A percentile compares a stretch with the other conserved stretches of the same genome.
phyloP scores from a whole-genome alignment of 2,329 filamentous ascomycete species.

The Plectosphaerella plurivora region DNA sequence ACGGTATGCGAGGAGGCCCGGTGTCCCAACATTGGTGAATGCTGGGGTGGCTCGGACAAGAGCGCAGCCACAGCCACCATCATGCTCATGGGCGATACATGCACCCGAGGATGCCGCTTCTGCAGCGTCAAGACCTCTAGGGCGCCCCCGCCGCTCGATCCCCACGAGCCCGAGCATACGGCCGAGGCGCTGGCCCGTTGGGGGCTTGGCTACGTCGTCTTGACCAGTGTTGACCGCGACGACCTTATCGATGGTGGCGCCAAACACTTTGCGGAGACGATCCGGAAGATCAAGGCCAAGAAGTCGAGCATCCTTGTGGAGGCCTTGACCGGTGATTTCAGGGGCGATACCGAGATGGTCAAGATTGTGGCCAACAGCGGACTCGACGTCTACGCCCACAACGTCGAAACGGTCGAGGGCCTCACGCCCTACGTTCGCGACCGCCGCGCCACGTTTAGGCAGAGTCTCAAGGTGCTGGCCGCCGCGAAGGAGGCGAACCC shows the following conservation, averaged over 20 bases:
- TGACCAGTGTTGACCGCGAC: slow-evolving; percentile 91
- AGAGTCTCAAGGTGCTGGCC: slow-evolving; percentile 74
- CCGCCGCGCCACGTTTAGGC: slow-evolving; percentile 81
- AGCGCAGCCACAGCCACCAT: slow-evolving; percentile 92
- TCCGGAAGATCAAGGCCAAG: slow-evolving; percentile 88
- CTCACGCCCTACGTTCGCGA: slow-evolving; percentile 89
- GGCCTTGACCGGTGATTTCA: slow-evolving; percentile 82
- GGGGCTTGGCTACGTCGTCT: slow-evolving; percentile 92
- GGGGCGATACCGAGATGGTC: slow-evolving; percentile 83
- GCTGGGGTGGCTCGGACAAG: slow-evolving; percentile 91
- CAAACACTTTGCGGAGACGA: slow-evolving; percentile 86
- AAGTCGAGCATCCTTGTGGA: slow-evolving; percentile 74
- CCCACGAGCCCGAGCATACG: slow-evolving; percentile 94
- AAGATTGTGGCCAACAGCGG: slow-evolving; percentile 78
- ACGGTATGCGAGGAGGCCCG: slow-evolving; percentile 97
- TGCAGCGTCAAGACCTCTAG: slow-evolving; percentile 92
- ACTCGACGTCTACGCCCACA: slow-evolving; percentile 94
- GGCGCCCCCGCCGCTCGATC: slow-evolving; percentile 73
- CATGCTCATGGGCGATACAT: slow-evolving; percentile 99
- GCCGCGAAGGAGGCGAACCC: slow-evolving; percentile 73
- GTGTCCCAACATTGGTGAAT: slow-evolving; percentile 96
- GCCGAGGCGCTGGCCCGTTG: slow-evolving; percentile 88
- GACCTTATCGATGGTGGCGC: slow-evolving; percentile 88
- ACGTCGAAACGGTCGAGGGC: slow-evolving; percentile 90
- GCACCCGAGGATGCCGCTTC: slow-evolving; percentile 92